Percentiles rank a stretch among this genome's conserved stretches.
phyloP scores from a whole-genome alignment of 164 flowering plant species.

The Magnolia sinica region DNA sequence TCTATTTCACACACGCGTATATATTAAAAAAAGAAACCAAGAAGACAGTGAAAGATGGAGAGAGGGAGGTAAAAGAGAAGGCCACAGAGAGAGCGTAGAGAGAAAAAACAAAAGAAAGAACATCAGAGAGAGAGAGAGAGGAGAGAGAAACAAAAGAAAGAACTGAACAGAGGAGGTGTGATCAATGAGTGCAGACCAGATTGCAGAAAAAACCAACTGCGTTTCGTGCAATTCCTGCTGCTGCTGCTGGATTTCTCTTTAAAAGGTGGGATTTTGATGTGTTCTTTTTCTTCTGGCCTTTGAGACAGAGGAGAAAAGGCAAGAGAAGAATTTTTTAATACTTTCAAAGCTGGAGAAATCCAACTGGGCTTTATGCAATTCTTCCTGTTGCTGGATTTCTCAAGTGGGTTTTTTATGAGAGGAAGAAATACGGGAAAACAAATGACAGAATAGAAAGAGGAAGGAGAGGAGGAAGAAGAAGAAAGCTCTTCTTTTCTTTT shows the following conservation, averaged over 20 bases:
- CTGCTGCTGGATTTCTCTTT: constrained; percentile 9
- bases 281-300: not conserved
- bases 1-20: not conserved
- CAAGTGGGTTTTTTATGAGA: not conserved
- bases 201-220: constrained; percentile 6
- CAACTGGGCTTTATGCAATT: not conserved
- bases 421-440: not conserved
- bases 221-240: constrained; percentile 11
- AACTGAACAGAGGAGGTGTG: constrained; percentile 21
- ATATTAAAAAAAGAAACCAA: not conserved
- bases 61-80: constrained; percentile 21
- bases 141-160: not conserved
- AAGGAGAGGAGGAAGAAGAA: not conserved
- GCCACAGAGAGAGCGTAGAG: not conserved
- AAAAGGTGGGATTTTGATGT: constrained; percentile 32
- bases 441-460: not conserved
- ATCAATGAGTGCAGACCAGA: constrained; percentile 46
- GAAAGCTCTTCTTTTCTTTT: not conserved
- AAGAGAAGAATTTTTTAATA: not conserved
- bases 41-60: not conserved
- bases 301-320: not conserved
- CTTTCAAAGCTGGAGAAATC: not conserved
- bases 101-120: not conserved
- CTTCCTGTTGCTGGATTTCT: not conserved
- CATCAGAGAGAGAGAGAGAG: not conserved